These are phyloP conservation scores for Coemansia sp. DNA, from an alignment of 192 early-diverging fungal species.

Conservation along the genomic window DNA sequence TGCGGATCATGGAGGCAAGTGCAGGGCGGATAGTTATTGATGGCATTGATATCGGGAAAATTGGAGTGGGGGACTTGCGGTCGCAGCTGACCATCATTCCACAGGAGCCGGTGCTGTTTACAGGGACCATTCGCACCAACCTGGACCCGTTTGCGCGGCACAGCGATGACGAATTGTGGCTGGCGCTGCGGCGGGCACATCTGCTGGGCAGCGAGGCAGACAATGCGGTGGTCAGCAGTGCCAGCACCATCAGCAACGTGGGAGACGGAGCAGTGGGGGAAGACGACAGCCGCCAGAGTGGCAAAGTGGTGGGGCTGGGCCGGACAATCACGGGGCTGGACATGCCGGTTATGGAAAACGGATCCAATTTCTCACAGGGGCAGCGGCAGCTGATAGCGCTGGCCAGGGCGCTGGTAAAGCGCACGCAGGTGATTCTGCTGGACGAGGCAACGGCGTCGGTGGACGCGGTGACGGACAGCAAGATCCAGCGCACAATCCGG, in stretches of 20 bases:
- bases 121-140: constrained; percentile 75
- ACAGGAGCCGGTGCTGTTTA: constrained; percentile 81
- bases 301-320: constrained; percentile 13
- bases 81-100: constrained; percentile 79
- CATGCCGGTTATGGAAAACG: constrained; percentile 55
- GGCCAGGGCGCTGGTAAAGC: constrained; percentile 74
- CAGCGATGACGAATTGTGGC: constrained; percentile 71
- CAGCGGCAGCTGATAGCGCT: constrained; percentile 84
- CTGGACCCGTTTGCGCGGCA: constrained; percentile 81
- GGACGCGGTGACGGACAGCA: constrained; percentile 76
- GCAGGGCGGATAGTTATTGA: constrained; percentile 71
- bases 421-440: constrained; percentile 65
- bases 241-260: constrained; percentile 18
- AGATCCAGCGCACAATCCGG: constrained; percentile 70
- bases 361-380: constrained; percentile 77
- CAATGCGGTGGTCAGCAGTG: constrained; percentile 3
- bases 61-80: constrained; percentile 77
- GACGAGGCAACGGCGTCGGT: constrained; percentile 80
- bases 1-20: constrained; percentile 72
- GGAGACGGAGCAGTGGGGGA: constrained; percentile 2
- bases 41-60: constrained; percentile 68
- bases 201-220: constrained; percentile 26
- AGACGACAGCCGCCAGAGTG: background rate
- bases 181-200: constrained; percentile 48
- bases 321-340: constrained; percentile 44